These are phyloP conservation scores for Pichia inconspicua DNA, from an alignment of 1,139 yeast species.

Conservation along the genomic window DNA sequence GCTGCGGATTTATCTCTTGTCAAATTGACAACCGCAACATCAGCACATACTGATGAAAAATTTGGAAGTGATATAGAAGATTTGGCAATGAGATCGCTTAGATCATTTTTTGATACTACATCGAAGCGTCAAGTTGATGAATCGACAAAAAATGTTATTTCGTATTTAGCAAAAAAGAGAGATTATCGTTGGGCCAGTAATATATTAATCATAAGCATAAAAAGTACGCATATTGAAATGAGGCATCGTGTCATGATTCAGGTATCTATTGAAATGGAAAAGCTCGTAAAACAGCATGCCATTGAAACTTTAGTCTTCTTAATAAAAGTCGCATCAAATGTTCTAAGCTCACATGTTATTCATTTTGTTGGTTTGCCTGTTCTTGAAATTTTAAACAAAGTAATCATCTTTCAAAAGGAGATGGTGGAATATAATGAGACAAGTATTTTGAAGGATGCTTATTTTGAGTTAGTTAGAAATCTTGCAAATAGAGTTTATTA, in stretches of 20 bases:
- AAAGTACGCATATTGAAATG: conserved; percentile 83
- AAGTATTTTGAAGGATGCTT: conserved; percentile 23
- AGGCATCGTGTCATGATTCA: conserved; percentile 50
- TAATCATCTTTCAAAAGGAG: conserved; percentile 52
- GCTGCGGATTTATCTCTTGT: conserved; percentile 16
- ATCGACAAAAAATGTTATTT: conserved; percentile 29
- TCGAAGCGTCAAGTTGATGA: conserved; percentile 30
- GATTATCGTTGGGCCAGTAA: conserved; percentile 43
- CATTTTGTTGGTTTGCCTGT: conserved; percentile 86
- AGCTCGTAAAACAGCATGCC: conserved; percentile 27
- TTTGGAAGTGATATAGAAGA: conserved; percentile 9
- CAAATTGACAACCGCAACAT: conserved; percentile 10
- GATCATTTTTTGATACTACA: conserved; percentile 33
- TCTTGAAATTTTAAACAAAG: conserved; percentile 61
- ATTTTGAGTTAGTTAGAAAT: conserved; percentile 45
- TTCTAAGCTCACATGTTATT: conserved; percentile 63
- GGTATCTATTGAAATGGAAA: conserved; percentile 33
- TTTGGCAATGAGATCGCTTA: conserved; percentile 25
- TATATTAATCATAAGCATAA: conserved; percentile 57
- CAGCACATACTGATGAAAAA: neutral
- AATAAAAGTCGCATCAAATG: conserved; percentile 50
- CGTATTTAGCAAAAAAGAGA: conserved; percentile 24
- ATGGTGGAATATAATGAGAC: conserved; percentile 28
- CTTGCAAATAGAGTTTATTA: conserved; percentile 69
- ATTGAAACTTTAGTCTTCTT: conserved; percentile 36